A percentile compares a stretch with the other conserved stretches of the same genome.
These are phyloP conservation scores for Venustampulla echinocandica DNA, from an alignment of 495 filamentous ascomycete genomes.

Conservation along the genomic window DNA sequence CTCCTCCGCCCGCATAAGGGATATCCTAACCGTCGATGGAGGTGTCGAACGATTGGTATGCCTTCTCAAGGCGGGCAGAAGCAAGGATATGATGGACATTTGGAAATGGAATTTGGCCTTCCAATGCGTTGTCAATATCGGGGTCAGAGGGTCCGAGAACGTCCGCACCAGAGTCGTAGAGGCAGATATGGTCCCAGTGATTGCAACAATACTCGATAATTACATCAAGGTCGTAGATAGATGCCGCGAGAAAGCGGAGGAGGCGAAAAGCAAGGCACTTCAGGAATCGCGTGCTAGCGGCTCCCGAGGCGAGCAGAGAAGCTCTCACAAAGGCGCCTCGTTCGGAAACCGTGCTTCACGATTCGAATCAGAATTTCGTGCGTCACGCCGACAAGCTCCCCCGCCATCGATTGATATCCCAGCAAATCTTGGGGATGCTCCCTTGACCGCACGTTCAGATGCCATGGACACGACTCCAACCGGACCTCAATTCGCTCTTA, in stretches of 20 bases:
- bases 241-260: constrained; percentile 74
- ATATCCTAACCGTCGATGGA: constrained; percentile 97
- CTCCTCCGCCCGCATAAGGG: constrained; percentile 93
- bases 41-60: constrained; percentile 92
- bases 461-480: constrained; percentile 50
- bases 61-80: constrained; percentile 93
- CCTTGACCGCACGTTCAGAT: constrained; percentile 13
- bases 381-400: constrained; percentile 56
- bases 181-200: constrained; percentile 97
- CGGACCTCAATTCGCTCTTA: constrained; percentile 55
- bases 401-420: constrained; percentile 71
- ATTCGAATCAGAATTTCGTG: constrained; percentile 40
- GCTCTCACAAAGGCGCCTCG: constrained; percentile 24
- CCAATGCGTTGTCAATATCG: constrained; percentile 97
- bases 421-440: constrained; percentile 12
- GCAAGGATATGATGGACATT: constrained; percentile 98
- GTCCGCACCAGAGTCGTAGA: constrained; percentile 94
- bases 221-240: constrained; percentile 95
- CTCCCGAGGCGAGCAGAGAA: constrained; percentile 14
- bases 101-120: constrained; percentile 99
- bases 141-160: constrained; percentile 86
- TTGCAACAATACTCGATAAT: constrained; percentile 97
- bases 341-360: constrained; percentile 28
- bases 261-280: constrained; percentile 41
- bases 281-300: constrained; percentile 21